Evolutionary conservation across 176 grass and related monocot species (phyloP), one percentile per base, ranked within the genome.

Genomic region (Oryza nivara): DNA sequence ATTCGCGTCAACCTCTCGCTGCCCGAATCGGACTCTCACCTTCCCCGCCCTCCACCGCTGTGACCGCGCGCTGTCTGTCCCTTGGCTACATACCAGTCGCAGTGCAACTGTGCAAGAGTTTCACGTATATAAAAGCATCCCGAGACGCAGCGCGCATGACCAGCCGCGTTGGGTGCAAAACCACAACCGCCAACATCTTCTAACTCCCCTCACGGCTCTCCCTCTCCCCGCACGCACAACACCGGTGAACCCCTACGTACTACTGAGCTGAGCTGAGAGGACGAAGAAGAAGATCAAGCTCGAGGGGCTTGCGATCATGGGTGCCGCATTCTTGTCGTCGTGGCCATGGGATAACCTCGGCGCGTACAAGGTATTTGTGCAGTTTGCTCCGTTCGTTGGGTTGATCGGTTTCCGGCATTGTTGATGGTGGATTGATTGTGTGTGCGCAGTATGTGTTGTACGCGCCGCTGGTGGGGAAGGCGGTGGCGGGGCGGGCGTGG

Each of bases 331-430:
- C 60, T 67, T 97, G 58, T 89, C 85, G 4, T 90, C 91, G 3
- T 97, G 95, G 95, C 95, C 95, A 15, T 97, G 95, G 92, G 90
- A 97, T 2, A 89, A 91, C 78, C 79, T 97, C 36, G 95, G 92
- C n/a, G 41, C 67, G 10, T 97, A 88, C 95, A 97, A 97, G 92
- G 95, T 0, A 75, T 44, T 7, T 43, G 40, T 36, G 34, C 66
- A 79, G 34, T 79, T 79, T 85, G 69, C 38, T 38, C 15, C 67
- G 66, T 6, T 40, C 76, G 30, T 45, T 19, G 65, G 13, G 80
- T 80, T n/a, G 25, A 4, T 64, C 4, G 28, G 8, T 25, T 20
- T 30, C 5, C 46, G 47, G 47, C 13, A 13, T 49, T 15, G 19
- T 49, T 49, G 19, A 22, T 76, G 5, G 40, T 3, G 12, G 11